These are phyloP conservation scores for Umbilicaria muhlenbergii DNA, from an alignment of 495 filamentous ascomycete genomes.

Conservation along the genomic window DNA sequence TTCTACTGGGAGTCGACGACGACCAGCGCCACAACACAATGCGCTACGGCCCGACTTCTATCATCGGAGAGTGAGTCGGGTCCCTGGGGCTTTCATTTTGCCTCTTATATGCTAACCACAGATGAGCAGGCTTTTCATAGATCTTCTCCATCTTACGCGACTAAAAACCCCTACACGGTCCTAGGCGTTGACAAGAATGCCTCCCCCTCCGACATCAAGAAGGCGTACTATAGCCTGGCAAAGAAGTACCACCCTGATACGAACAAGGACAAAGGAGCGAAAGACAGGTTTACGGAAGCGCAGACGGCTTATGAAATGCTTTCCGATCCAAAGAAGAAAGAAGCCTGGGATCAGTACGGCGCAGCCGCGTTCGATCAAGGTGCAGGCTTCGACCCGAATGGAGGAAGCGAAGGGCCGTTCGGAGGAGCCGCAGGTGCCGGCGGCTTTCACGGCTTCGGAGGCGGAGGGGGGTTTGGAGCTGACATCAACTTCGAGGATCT, in stretches of 20 bases:
- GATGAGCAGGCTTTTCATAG: constrained; percentile 59
- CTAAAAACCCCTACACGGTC: constrained; percentile 69
- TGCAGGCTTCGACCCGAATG: constrained; percentile 51
- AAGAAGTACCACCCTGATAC: constrained; percentile 98
- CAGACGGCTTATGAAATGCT: constrained; percentile 87
- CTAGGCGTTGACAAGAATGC: constrained; percentile 74
- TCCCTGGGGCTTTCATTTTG: no score
- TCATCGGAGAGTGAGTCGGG: no score
- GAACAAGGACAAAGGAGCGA: constrained; percentile 81
- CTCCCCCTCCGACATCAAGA: constrained; percentile 82
- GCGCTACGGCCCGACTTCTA: no score
- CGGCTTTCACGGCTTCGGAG: constrained; percentile 34
- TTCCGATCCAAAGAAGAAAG: constrained; percentile 78
- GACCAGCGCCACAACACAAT: not conserved
- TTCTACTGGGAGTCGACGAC: not conserved
- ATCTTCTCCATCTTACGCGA: constrained; percentile 41
- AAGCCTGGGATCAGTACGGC: constrained; percentile 81
- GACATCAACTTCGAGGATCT: constrained; percentile 94
- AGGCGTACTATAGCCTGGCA: constrained; percentile 94
- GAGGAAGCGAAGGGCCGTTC: constrained; percentile 36
- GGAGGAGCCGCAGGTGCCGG: constrained; percentile 39
- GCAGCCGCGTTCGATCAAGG: constrained; percentile 73
- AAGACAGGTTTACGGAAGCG: constrained; percentile 85
- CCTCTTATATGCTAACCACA: not conserved
- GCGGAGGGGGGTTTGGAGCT: constrained; percentile 48